A percentile compares a stretch with the other conserved stretches of the same genome.
phyloP scores from a whole-genome alignment of 2,329 filamentous ascomycete genomes.

The Myotisia sp. region DNA sequence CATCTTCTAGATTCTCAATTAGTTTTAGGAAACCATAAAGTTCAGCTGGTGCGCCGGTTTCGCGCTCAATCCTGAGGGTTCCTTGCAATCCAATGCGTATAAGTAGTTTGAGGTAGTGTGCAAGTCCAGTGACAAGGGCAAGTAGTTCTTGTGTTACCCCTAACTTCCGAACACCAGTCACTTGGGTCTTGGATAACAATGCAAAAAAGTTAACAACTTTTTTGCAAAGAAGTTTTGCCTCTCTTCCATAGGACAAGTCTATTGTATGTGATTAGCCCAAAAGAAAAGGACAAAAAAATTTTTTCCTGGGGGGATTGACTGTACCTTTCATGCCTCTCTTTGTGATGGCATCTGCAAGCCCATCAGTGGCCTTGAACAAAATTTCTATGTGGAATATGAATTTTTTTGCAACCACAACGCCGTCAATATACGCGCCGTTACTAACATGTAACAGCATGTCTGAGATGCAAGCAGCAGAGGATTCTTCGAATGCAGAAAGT shows the following conservation, averaged over 20 bases:
- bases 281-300: conserved; percentile 1
- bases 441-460: conserved; percentile 98
- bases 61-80: conserved; percentile 76
- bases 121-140: conserved; percentile 88
- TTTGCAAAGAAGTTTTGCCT: conserved; percentile 98
- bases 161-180: conserved; percentile 74
- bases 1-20: conserved; percentile 65
- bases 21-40: conserved; percentile 73
- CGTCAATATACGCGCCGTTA: conserved; percentile 91
- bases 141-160: conserved; percentile 96
- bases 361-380: conserved; percentile 75
- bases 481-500: conserved; percentile 91
- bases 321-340: conserved; percentile 59
- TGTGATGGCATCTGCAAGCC: conserved; percentile 60
- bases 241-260: conserved; percentile 81
- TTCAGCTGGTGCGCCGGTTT: conserved; percentile 58
- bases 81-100: conserved; percentile 95
- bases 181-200: conserved; percentile 83
- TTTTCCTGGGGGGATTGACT: background rate
- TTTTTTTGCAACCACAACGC: conserved; percentile 82
- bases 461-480: conserved; percentile 92
- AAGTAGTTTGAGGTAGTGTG: conserved; percentile 92
- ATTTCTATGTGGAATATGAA: conserved; percentile 96
- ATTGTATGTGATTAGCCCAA: conserved; percentile 8
- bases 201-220: conserved; percentile 98